Base-by-base conservation (phyloP, 2,329 filamentous ascomycete species). In the Mycocentrospora acerina region DNA sequence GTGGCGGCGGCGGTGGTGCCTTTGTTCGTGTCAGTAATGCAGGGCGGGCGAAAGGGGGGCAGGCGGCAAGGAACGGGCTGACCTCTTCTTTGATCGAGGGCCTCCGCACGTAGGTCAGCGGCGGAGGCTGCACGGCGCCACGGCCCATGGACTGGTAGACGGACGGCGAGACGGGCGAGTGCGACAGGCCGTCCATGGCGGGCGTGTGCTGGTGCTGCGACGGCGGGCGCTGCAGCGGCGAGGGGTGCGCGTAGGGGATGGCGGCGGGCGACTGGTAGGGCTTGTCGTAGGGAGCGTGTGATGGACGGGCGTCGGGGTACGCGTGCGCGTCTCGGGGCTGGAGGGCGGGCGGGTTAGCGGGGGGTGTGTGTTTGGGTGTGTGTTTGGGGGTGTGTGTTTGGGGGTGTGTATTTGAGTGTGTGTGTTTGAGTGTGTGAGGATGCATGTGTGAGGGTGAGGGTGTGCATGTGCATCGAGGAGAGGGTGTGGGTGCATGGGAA, bases 1-100 rank as follows among this genome's bases (percentile, higher is more conserved):
- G 86, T 80, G 86, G 19, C 9, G 19, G 19, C 19, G 19, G 19
- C 35, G 85, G 88, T 81, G 90, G 65, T 24, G 53, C 47, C 60
- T 60, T 40, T 41, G 27, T 30, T 36, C 29, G 27, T 35, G 57
- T 61, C 39, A 66, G 57, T 39, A 32, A 25, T 16, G 30, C 14
- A 14, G 40, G 22, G 40, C 32, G 37, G 19, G 18, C 37, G 13
- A 28, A 26, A 29, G 16, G 31, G 15, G 33, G 15, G 27, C 24
- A 32, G 24, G 9, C 31, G 44, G 29, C 28, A 9, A 6, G 19
- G 19, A 9, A 22, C 9, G 9, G 9, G 54, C 53, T 53, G 37
- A 67, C 66, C 48, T 69, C 66, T 17, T 67, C 59, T 37, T 62
- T 65, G 32, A 61, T 38, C 5, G 66, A 66, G 8, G 58, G 51